phyloP scores from a whole-genome alignment of 768 basidiomycete genomes.

The Hemileccinum rubropunctum region DNA sequence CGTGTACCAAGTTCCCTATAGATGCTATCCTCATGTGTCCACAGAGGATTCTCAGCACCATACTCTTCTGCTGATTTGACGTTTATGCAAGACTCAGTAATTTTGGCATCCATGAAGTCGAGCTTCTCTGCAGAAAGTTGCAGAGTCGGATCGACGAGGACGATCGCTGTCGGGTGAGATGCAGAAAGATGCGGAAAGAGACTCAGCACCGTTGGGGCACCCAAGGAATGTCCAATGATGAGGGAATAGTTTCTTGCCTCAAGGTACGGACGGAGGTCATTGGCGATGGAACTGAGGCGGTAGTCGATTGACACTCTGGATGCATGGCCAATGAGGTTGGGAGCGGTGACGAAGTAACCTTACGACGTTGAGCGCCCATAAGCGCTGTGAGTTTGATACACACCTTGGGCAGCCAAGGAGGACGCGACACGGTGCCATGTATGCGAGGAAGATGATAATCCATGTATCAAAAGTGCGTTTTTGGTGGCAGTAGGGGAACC shows the following conservation, averaged over 20 bases:
- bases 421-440: slow-evolving; percentile 19
- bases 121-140: background rate
- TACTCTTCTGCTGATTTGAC: background rate
- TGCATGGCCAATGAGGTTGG: slow-evolving; percentile 19
- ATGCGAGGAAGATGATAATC: slow-evolving; percentile 18
- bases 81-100: background rate
- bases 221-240: slow-evolving; percentile 22
- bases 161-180: slow-evolving; percentile 1
- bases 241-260: slow-evolving; percentile 7
- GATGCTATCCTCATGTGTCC: slow-evolving; percentile 9
- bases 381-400: background rate
- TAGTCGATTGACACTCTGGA: slow-evolving; percentile 15
- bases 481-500: slow-evolving; percentile 22
- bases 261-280: slow-evolving; percentile 21
- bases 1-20: slow-evolving; percentile 10
- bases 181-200: slow-evolving; percentile 11
- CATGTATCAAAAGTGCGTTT: slow-evolving; percentile 27
- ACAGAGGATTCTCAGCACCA: slow-evolving; percentile 10
- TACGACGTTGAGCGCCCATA: background rate
- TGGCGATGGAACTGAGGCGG: slow-evolving; percentile 5
- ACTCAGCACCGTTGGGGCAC: background rate
- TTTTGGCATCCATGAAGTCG: background rate
- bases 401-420: slow-evolving; percentile 18
- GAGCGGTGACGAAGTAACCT: slow-evolving; percentile 25
- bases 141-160: background rate